phyloP scores from a whole-genome alignment of 192 early-diverging fungal genomes.

The Mortierella alpina region DNA sequence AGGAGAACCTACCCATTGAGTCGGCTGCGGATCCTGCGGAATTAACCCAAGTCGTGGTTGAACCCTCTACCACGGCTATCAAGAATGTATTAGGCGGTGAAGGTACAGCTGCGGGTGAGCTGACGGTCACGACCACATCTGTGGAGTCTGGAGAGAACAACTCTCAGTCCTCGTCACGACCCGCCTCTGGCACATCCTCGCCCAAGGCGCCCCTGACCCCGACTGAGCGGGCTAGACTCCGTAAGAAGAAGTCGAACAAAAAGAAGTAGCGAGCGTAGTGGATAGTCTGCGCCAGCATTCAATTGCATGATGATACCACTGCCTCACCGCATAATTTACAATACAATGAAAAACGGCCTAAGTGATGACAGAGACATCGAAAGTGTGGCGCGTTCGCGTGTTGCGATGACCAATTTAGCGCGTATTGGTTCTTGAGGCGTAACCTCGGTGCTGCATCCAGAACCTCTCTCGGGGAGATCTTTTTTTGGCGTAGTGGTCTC shows the following conservation, averaged over 20 bases:
- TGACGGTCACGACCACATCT: background rate
- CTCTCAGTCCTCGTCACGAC: background rate
- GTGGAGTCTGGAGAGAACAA: background rate
- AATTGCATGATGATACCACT: too few species aligned
- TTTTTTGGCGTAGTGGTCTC: too few species aligned
- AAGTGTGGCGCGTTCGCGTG: too few species aligned
- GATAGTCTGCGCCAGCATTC: too few species aligned
- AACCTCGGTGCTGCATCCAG: too few species aligned
- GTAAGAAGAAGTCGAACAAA: conserved; percentile 47
- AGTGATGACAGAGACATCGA: too few species aligned
- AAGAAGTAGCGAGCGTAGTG: conserved; percentile 12
- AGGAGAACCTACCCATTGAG: background rate
- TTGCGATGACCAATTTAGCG: too few species aligned
- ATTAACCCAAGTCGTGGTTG: conserved; percentile 18
- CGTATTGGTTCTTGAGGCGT: too few species aligned
- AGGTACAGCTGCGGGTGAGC: background rate
- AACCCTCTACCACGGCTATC: background rate
- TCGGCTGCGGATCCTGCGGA: conserved; percentile 18
- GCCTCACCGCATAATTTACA: too few species aligned
- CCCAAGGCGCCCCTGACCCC: conserved; percentile 18
- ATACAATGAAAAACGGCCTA: too few species aligned
- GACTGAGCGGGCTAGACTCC: conserved; percentile 3
- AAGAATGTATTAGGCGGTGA: too few species aligned
- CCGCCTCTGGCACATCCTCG: background rate
- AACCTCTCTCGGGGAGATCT: too few species aligned